These are phyloP conservation scores for Diaporthe humulicola DNA, from an alignment of 2,329 filamentous ascomycete genomes.

Conservation along the genomic window DNA sequence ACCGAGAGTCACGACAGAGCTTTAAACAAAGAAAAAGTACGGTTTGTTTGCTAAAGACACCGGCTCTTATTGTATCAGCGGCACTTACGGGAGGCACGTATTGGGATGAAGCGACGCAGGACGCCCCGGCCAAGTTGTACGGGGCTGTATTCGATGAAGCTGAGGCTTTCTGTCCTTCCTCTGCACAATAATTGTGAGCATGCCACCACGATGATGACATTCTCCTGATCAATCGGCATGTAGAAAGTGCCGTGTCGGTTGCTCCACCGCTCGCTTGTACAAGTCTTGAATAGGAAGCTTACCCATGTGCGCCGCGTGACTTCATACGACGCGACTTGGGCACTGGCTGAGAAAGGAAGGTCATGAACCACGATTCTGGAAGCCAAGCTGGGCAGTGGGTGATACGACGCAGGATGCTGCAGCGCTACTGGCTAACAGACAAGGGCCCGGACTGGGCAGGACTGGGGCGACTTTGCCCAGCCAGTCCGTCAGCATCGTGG, in stretches of 20 bases:
- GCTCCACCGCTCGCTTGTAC: not conserved
- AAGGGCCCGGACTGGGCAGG: not conserved
- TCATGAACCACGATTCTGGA: conserved; percentile 6
- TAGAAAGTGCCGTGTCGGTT: not conserved
- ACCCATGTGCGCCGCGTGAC: conserved; percentile 5
- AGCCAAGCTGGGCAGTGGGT: not conserved
- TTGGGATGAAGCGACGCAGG: too few species aligned
- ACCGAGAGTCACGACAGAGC: not conserved
- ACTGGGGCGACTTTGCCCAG: conserved; percentile 22
- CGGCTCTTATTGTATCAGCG: not conserved
- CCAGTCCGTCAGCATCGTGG: conserved; percentile 11
- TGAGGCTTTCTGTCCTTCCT: not conserved
- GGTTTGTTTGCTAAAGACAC: not conserved
- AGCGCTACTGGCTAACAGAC: conserved; percentile 9
- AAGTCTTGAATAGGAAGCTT: conserved; percentile 7
- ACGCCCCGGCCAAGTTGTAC: not conserved
- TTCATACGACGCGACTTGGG: conserved; percentile 7
- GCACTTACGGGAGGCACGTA: not conserved
- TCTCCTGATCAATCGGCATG: not conserved
- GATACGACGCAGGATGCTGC: not conserved
- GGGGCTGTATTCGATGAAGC: not conserved
- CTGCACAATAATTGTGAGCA: not conserved
- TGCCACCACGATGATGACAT: not conserved
- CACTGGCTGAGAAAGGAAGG: conserved; percentile 22
- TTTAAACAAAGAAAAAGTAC: not conserved